phyloP scores from a whole-genome alignment of 2,329 filamentous ascomycete species.

The Aspergillus flavus region DNA sequence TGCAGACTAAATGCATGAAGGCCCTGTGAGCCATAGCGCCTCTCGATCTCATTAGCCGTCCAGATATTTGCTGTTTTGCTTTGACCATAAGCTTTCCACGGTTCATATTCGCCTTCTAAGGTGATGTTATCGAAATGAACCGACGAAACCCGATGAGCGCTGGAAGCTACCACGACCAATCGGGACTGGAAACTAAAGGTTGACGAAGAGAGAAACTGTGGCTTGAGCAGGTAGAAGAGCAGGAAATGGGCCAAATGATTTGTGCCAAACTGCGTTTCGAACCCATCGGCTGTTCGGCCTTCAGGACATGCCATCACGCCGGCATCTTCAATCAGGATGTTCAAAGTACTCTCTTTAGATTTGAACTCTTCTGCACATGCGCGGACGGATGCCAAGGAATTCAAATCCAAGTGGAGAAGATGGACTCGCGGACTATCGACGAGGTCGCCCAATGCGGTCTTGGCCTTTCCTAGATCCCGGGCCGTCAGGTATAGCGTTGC shows the following conservation, averaged over 20 bases:
- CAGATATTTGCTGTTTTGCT: constrained; percentile 56
- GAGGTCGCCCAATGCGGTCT: constrained; percentile 26
- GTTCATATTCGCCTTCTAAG: constrained; percentile 39
- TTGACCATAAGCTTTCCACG: constrained; percentile 48
- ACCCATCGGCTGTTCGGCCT: constrained; percentile 38
- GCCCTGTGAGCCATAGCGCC: constrained; percentile 47
- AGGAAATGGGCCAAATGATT: constrained; percentile 59
- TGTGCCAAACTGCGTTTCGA: constrained; percentile 55
- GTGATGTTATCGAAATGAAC: constrained; percentile 45
- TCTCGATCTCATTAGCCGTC: constrained; percentile 55
- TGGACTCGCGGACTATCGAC: constrained; percentile 8
- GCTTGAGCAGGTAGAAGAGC: constrained; percentile 53
- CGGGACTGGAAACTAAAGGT: constrained; percentile 48
- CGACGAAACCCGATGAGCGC: constrained; percentile 42
- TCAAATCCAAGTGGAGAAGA: constrained; percentile 20
- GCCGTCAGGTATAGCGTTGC: constrained; percentile 41
- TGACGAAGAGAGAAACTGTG: constrained; percentile 15
- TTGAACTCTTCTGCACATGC: constrained; percentile 11
- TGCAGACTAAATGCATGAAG: constrained; percentile 51
- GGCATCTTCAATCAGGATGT: constrained; percentile 46
- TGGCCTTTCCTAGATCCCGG: constrained; percentile 37
- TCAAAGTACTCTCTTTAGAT: constrained; percentile 12
- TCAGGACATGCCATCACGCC: constrained; percentile 44
- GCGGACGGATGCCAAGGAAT: constrained; percentile 5
- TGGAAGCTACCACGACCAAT: constrained; percentile 50